Percentiles rank a stretch among this genome's conserved stretches.
Conservation (phyloP, 1,139 yeast species). For the Yamadazyma buinensis region DNA sequence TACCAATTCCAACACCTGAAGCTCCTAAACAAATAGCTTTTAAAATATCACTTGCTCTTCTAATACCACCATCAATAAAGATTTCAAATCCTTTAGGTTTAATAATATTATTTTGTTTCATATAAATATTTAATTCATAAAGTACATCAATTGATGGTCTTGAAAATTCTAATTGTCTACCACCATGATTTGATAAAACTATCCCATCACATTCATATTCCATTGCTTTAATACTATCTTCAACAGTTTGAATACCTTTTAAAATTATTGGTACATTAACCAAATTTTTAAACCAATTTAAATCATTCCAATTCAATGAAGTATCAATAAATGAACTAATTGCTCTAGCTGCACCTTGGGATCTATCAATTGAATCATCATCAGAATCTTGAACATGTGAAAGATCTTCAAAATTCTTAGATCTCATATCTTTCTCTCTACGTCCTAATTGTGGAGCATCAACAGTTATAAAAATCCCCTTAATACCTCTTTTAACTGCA, state of each 20-base stretch:
- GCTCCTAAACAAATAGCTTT: constrained; percentile 70
- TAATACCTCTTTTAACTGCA: constrained; percentile 73
- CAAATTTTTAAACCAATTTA: constrained; percentile 52
- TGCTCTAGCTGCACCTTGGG: constrained; percentile 87
- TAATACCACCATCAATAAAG: constrained; percentile 63
- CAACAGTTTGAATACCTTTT: constrained; percentile 70
- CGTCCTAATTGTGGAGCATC: constrained; percentile 97
- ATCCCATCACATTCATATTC: constrained; percentile 63
- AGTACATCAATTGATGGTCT: constrained; percentile 67
- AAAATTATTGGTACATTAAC: constrained; percentile 65
- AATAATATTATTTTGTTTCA: constrained; percentile 1
- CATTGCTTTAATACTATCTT: constrained; percentile 62
- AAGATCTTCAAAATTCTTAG: constrained; percentile 33
- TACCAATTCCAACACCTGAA: constrained; percentile 69
- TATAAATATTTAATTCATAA: constrained; percentile 47
- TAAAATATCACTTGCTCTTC: constrained; percentile 64
- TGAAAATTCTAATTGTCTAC: constrained; percentile 66
- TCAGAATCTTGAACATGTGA: constrained; percentile 60
- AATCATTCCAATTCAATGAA: constrained; percentile 63
- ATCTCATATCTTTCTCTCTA: constrained; percentile 66
- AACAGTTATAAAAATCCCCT: constrained; percentile 81
- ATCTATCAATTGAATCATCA: constrained; percentile 49
- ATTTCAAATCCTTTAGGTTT: constrained; percentile 51
- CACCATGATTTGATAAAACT: constrained; percentile 70
- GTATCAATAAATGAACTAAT: constrained; percentile 83